These are phyloP conservation scores for Colletotrichum horii DNA, from an alignment of 2,329 filamentous ascomycete genomes.

Conservation along the genomic window DNA sequence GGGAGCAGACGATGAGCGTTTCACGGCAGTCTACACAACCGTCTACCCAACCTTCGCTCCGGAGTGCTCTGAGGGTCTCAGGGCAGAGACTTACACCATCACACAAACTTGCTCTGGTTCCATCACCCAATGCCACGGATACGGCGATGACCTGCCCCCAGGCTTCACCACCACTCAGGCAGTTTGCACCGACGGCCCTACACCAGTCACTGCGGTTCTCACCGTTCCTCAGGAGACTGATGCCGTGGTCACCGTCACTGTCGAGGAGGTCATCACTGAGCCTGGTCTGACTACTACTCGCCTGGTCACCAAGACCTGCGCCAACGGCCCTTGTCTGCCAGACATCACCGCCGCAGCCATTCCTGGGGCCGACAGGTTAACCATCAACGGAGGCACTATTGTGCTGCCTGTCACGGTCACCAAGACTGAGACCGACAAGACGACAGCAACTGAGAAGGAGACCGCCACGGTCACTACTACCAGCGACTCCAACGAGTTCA, in stretches of 20 bases:
- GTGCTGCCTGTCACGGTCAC: neutral
- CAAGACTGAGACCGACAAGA: neutral
- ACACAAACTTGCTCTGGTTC: slow-evolving; percentile 13
- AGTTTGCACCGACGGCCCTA: slow-evolving; percentile 5
- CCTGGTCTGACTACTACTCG: neutral
- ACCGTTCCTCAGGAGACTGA: slow-evolving; percentile 2
- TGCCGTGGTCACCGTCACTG: neutral
- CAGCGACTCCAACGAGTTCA: neutral
- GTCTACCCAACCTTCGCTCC: slow-evolving; percentile 17
- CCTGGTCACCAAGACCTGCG: neutral
- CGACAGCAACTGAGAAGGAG: neutral
- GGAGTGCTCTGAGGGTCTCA: neutral
- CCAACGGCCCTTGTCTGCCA: neutral
- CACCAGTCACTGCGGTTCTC: slow-evolving; percentile 8
- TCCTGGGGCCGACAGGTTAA: neutral
- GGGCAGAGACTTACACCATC: slow-evolving; percentile 15
- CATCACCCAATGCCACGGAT: slow-evolving; percentile 6
- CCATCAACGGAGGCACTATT: neutral
- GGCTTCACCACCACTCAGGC: slow-evolving; percentile 15
- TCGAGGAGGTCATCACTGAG: neutral
- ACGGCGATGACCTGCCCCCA: neutral
- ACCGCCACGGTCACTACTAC: slow-evolving; percentile 11
- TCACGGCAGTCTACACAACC: slow-evolving; percentile 7
- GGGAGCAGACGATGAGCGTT: neutral
- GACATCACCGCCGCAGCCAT: neutral